These are phyloP conservation scores for Naumovozyma dairenensis DNA, from an alignment of 805 yeast species.

Conservation along the genomic window DNA sequence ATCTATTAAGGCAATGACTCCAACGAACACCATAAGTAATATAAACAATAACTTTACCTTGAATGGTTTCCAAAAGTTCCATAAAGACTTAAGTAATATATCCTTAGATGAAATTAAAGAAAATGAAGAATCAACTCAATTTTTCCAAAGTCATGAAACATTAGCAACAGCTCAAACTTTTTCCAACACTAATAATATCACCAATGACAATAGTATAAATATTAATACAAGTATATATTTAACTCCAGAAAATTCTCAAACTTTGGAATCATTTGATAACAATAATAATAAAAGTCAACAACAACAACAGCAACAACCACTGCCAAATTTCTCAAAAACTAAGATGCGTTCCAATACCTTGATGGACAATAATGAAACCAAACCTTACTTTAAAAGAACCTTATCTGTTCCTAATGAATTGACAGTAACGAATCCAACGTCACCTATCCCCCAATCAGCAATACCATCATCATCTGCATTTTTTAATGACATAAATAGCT, in stretches of 20 bases:
- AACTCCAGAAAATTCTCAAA: neutral
- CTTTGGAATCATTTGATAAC: neutral
- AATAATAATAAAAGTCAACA: neutral
- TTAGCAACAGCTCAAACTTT: neutral
- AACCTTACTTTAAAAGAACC: conserved; percentile 50
- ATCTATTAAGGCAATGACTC: too few species aligned
- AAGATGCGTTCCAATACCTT: too few species aligned
- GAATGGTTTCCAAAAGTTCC: conserved; percentile 3
- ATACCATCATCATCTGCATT: too few species aligned
- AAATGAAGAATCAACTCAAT: conserved; percentile 18
- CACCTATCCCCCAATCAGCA: too few species aligned
- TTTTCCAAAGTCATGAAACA: neutral
- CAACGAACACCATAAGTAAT: too few species aligned
- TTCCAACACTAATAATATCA: too few species aligned
- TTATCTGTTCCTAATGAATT: conserved; percentile 75
- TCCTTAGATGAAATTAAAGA: conserved; percentile 30
- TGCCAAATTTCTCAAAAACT: too few species aligned
- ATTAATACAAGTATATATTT: neutral
- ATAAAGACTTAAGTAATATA: conserved; percentile 14
- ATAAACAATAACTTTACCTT: too few species aligned
- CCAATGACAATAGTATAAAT: too few species aligned
- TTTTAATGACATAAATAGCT: too few species aligned
- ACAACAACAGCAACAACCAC: too few species aligned
- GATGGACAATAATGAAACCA: too few species aligned
- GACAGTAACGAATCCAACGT: conserved; percentile 28